Evolutionary conservation across 2,329 filamentous ascomycete genomes (phyloP).

Genomic region (Ramularia collo-cygni): DNA sequence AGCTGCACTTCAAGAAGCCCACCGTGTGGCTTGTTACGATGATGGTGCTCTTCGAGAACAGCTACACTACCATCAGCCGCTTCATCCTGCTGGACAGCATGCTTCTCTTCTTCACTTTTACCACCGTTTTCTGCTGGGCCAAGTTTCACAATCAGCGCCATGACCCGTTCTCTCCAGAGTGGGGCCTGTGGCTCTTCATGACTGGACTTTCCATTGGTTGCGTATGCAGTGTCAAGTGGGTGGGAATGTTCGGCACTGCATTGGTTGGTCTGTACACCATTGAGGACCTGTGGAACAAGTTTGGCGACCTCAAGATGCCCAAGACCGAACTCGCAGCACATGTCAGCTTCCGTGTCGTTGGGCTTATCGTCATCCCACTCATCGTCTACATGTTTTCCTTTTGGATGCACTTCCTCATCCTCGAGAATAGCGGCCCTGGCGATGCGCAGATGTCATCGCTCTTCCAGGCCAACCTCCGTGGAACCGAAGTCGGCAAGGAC

Average conservation of each 20-base stretch:
- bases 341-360: constrained; percentile 69
- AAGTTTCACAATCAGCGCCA: constrained; percentile 87
- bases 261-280: constrained; percentile 92
- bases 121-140: constrained; percentile 93
- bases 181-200: constrained; percentile 91
- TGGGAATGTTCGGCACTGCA: constrained; percentile 91
- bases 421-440: constrained; percentile 88
- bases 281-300: constrained; percentile 97
- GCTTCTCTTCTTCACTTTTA: constrained; percentile 97
- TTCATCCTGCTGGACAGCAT: constrained; percentile 98
- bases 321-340: constrained; percentile 69
- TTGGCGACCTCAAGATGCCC: constrained; percentile 88
- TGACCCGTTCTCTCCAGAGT: constrained; percentile 80
- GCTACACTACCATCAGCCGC: constrained; percentile 95
- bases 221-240: constrained; percentile 97
- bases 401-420: constrained; percentile 85
- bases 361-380: constrained; percentile 81
- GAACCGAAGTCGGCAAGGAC: constrained; percentile 88
- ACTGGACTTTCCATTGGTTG: constrained; percentile 94
- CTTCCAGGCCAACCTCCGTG: constrained; percentile 93
- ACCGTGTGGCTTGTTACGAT: constrained; percentile 92
- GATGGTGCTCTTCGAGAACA: constrained; percentile 98
- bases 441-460: constrained; percentile 99
- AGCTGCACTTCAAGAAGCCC: constrained; percentile 76
- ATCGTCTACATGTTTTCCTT: constrained; percentile 95